These are phyloP conservation scores for Choanephora cucurbitarum DNA, from an alignment of 371 early-diverging fungal species.

Conservation along the genomic window DNA sequence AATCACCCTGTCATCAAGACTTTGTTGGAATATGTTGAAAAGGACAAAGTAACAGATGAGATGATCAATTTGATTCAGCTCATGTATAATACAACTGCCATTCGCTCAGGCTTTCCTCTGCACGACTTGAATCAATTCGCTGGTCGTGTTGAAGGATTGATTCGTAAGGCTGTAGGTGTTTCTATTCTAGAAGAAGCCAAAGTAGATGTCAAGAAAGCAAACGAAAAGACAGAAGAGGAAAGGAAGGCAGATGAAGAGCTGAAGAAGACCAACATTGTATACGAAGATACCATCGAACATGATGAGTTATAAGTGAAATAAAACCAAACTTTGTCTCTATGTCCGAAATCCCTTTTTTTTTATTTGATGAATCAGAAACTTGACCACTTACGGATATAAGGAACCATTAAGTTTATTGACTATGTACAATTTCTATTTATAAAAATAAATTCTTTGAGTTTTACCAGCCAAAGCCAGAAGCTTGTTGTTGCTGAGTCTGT, in stretches of 20 bases:
- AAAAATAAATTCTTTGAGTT: too few species aligned
- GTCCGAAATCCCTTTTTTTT: too few species aligned
- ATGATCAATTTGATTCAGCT: constrained; percentile 62
- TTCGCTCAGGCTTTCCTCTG: constrained; percentile 75
- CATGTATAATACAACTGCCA: constrained; percentile 76
- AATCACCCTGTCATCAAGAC: constrained; percentile 66
- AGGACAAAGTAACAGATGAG: constrained; percentile 48
- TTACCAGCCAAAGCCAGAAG: constrained; percentile 37
- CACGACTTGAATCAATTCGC: constrained; percentile 66
- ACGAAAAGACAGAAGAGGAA: constrained; percentile 45
- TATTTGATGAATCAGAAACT: neutral
- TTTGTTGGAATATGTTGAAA: constrained; percentile 54
- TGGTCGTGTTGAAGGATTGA: constrained; percentile 68
- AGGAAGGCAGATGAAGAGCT: constrained; percentile 36
- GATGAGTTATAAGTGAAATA: constrained; percentile 27
- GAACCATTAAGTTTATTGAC: too few species aligned
- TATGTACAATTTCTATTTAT: too few species aligned
- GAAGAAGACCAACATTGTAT: constrained; percentile 27
- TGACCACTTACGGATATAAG: too few species aligned
- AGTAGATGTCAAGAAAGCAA: constrained; percentile 48
- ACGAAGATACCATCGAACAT: constrained; percentile 23
- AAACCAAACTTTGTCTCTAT: neutral
- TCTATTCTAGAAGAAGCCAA: constrained; percentile 55
- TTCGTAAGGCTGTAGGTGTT: constrained; percentile 67
- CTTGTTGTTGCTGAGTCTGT: constrained; percentile 33